Base-by-base conservation (phyloP, 2,329 filamentous ascomycete species). In the Xylariaceae sp. region DNA sequence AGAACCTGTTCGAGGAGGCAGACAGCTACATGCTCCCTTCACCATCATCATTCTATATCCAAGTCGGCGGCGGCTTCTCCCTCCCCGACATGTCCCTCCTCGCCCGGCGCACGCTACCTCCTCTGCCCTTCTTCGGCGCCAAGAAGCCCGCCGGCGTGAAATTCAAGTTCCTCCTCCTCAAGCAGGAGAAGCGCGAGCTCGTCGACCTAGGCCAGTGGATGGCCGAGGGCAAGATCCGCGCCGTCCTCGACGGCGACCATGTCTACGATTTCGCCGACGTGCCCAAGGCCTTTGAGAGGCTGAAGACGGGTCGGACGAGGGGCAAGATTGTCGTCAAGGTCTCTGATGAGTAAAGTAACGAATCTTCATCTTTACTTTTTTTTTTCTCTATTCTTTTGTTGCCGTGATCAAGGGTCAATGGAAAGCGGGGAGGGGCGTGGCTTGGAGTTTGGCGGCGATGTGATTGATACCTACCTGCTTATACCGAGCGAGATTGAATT, bases 311-410 rank as follows among this genome's bases (percentile, higher is more conserved):
- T 0, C 66, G 70, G 23, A 66, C 72, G 2, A 71, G 61, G 45
- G 81, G 80, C 0, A 84, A 84, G 61, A 60, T 84, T 46, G 65
- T 83, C 17, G 46, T 67, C 9, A 46, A 47, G 41, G 51, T 48
- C n/a, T 41, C 47, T 7, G 40, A 40, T 26, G 40, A 41, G 32
- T 15, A 16, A n/a, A n/a, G n/a, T n/a, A n/a, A n/a, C 4, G 6
- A 8, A 26, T 28, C 5, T 15, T 28, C 28, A 11, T 11, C 15
- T 5, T 14, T 21, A 17, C 28, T 15, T 13, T 31, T 26, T 24
- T 24, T 11, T n/a, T n/a, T n/a, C n/a, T n/a, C n/a, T n/a, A n/a
- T n/a, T n/a, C n/a, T n/a, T n/a, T n/a, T n/a, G n/a, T n/a, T n/a
- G n/a, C n/a, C n/a, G n/a, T n/a, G n/a, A n/a, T n/a, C n/a, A n/a